Percentiles rank a stretch among this genome's conserved stretches.
Conservation (phyloP, 1,139 yeast species). For the Meyerozyma carpophila region DNA sequence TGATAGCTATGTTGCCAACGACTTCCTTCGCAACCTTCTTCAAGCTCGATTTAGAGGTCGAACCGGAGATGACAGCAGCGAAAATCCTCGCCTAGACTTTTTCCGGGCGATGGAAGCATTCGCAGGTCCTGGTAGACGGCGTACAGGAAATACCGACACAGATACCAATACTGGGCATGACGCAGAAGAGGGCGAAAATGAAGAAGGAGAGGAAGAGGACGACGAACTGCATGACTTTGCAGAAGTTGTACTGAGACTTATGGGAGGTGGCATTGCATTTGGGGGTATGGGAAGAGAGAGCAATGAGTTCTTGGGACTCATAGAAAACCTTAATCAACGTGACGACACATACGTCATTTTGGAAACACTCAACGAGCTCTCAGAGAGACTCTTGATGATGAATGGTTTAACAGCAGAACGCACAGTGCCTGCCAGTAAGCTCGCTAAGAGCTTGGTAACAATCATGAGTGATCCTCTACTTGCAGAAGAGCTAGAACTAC, state of each 20-base stretch:
- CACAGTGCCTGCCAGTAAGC: constrained; percentile 53
- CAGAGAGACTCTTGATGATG: constrained; percentile 64
- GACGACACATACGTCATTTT: constrained; percentile 43
- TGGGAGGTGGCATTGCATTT: constrained; percentile 32
- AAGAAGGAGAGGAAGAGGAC: constrained; percentile 3
- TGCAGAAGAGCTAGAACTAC: constrained; percentile 69
- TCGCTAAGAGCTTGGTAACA: constrained; percentile 52
- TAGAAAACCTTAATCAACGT: constrained; percentile 37
- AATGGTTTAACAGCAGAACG: constrained; percentile 60
- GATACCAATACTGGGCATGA: constrained; percentile 4
- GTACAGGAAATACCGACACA: constrained; percentile 3
- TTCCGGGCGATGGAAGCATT: constrained; percentile 24
- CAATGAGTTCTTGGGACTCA: constrained; percentile 33
- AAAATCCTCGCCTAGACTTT: constrained; percentile 20
- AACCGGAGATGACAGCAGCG: constrained; percentile 6
- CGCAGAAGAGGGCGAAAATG: constrained; percentile 2
- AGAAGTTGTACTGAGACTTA: constrained; percentile 33
- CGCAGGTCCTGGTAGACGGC: constrained; percentile 13
- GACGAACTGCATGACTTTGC: constrained; percentile 19
- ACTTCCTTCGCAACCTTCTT: constrained; percentile 1
- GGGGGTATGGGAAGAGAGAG: constrained; percentile 21
- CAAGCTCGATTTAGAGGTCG: background rate
- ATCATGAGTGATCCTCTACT: constrained; percentile 56
- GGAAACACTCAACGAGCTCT: constrained; percentile 59
- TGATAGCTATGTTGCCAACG: constrained; percentile 14